Evolutionary conservation across 2,329 filamentous ascomycete species (phyloP), one percentile per base, ranked within the genome.

Genomic region (Aspergillus ochraceus): DNA sequence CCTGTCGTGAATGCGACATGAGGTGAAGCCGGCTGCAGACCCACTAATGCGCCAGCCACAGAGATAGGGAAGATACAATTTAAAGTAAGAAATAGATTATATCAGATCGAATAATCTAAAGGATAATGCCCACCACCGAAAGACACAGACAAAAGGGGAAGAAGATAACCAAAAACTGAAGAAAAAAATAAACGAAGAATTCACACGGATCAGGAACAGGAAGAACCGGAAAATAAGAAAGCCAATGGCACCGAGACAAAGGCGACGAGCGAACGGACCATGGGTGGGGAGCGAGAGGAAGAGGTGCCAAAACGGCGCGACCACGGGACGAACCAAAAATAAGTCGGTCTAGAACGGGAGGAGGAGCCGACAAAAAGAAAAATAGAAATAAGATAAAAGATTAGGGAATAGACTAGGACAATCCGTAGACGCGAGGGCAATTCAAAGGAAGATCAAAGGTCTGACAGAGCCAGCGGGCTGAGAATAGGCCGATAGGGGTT

Each of bases 241-340:
- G 49, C 50, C 49, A 51, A 29, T 55, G 54, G 54, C 46, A 17
- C 54, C 19, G 54, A 47, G 30, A 49, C 32, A 57, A 59, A 26
- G 45, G 45, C 50, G 22, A 54, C 36, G 32, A 54, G 53, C 47
- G 22, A 32, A 46, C 57, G 54, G 22, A 55, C 26, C 54, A 51
- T 57, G 57, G 54, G 57, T 55, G 54, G 58, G 47, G 54, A 60
- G 36, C 14, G 36, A n/a, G 26, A n/a, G 36, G 36, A 42, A 14
- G 36, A 42, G 36, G 54, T 45, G 49, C 22, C 22, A 26, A 36
- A 51, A 53, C 42, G 52, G 57, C 49, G 32, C 39, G 57, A 22
- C 49, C 36, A 46, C 22, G 26, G 60, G 39, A 42, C 49, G 49
- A 60, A 58, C 60, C 60, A 62, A 60, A 61, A 63, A 60, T 60